Percentiles rank a stretch among this genome's conserved stretches.
phyloP scores from a whole-genome alignment of 2,329 filamentous ascomycete genomes.

The Ophiostoma sp. region DNA sequence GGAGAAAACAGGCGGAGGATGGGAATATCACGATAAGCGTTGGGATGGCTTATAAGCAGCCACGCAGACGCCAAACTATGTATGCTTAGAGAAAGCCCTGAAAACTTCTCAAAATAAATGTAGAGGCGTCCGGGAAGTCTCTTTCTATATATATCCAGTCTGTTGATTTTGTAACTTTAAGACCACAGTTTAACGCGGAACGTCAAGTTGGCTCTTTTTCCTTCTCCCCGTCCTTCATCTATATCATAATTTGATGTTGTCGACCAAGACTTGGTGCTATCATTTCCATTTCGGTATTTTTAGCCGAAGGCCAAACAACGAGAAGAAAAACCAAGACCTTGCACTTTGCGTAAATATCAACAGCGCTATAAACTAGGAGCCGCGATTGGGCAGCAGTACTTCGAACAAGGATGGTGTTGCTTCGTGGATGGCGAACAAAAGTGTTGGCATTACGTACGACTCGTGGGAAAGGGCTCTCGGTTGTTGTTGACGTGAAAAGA shows the following conservation, averaged over 20 bases:
- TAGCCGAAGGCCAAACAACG: slow-evolving; percentile 14
- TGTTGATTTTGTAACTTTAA: not conserved
- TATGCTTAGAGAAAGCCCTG: too few species aligned
- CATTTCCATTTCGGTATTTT: slow-evolving; percentile 12
- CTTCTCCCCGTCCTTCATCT: not conserved
- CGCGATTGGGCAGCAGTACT: not conserved
- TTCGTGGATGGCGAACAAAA: not conserved
- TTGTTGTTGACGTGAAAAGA: not conserved
- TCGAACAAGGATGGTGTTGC: not conserved
- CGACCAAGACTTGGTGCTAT: not conserved
- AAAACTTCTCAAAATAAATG: not conserved
- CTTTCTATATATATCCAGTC: not conserved
- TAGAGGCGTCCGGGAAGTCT: not conserved
- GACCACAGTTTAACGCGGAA: not conserved
- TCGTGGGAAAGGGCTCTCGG: slow-evolving; percentile 11
- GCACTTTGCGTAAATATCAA: not conserved
- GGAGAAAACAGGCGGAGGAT: not conserved
- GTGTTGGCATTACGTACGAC: slow-evolving; percentile 11
- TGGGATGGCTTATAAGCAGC: too few species aligned
- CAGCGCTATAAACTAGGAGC: not conserved
- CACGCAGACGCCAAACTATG: not conserved
- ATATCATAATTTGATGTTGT: not conserved
- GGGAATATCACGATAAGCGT: too few species aligned
- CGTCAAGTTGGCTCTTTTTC: not conserved
- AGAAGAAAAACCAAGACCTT: not conserved